A percentile compares a stretch with the other conserved stretches of the same genome.
Evolutionary conservation across 2,329 filamentous ascomycete genomes (phyloP).

Genomic region (Harringtonia lauricola): DNA sequence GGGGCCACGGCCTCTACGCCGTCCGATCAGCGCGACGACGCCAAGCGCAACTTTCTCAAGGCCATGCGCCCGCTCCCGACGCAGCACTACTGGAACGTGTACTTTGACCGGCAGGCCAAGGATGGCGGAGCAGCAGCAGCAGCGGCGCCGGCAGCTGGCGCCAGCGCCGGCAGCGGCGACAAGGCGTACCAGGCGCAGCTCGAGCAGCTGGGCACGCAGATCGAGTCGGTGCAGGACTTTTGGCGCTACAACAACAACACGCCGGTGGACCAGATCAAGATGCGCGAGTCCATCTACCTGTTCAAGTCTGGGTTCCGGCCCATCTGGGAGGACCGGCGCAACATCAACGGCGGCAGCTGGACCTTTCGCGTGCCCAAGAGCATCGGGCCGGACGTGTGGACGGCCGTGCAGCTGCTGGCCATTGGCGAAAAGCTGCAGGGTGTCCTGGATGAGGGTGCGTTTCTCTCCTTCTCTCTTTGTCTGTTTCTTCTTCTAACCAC

Average conservation of each 20-base stretch:
- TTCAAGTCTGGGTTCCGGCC: constrained; percentile 70
- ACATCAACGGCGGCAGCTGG: constrained; percentile 78
- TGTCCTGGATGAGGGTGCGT: constrained; percentile 57
- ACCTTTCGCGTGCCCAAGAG: constrained; percentile 81
- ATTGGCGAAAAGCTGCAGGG: constrained; percentile 73
- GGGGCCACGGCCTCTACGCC: constrained; percentile 50
- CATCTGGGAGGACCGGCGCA: constrained; percentile 78
- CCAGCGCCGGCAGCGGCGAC: constrained; percentile 9
- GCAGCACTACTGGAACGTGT: constrained; percentile 71
- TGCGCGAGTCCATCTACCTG: constrained; percentile 67
- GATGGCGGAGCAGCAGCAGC: neutral
- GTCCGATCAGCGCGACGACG: constrained; percentile 63
- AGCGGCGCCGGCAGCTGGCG: too few relatives aligned
- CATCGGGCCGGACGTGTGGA: constrained; percentile 66
- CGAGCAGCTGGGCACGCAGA: constrained; percentile 51
- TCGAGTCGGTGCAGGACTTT: constrained; percentile 77
- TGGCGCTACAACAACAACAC: constrained; percentile 78
- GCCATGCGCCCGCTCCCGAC: constrained; percentile 62
- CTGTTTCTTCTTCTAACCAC: neutral
- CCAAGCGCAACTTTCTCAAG: constrained; percentile 74
- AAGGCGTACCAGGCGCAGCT: constrained; percentile 41
- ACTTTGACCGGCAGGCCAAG: constrained; percentile 40
- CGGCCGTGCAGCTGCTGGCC: constrained; percentile 67
- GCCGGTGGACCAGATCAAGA: constrained; percentile 62
- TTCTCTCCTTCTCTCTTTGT: neutral